phyloP scores from a whole-genome alignment of 768 basidiomycete species.

The Amanita inopinata region DNA sequence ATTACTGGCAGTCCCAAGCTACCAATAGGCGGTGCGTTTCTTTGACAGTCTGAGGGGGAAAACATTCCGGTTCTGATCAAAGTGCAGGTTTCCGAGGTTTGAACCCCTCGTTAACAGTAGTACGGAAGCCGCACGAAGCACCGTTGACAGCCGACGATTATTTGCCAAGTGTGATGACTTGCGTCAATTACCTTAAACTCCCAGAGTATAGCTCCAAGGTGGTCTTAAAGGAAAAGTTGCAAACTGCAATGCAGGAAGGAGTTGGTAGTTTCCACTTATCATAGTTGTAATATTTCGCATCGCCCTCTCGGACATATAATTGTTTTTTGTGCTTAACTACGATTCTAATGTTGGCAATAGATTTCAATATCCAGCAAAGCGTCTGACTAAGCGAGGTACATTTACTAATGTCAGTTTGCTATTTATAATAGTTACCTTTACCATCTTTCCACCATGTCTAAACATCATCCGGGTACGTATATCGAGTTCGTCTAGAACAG shows the following conservation, averaged over 20 bases:
- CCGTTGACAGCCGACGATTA: constrained; percentile 90
- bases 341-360: constrained; percentile 2
- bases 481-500: neutral
- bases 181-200: constrained; percentile 92
- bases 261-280: constrained; percentile 97
- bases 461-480: constrained; percentile 73
- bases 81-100: constrained; percentile 82
- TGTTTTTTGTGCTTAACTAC: neutral
- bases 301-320: neutral
- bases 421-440: neutral
- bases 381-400: neutral
- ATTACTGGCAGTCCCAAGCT: constrained; percentile 96
- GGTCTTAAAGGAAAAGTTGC: constrained; percentile 77
- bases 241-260: constrained; percentile 84
- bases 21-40: constrained; percentile 81
- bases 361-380: neutral
- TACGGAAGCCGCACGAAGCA: constrained; percentile 91
- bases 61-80: neutral
- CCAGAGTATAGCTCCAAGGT: constrained; percentile 89
- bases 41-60: neutral
- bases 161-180: constrained; percentile 97
- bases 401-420: neutral
- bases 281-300: constrained; percentile 31
- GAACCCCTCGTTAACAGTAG: constrained; percentile 90
- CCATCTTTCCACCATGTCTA: constrained; percentile 51